Evolutionary conservation across 768 basidiomycete species (phyloP).

Genomic region (Chalciporus pseudorubinellus): DNA sequence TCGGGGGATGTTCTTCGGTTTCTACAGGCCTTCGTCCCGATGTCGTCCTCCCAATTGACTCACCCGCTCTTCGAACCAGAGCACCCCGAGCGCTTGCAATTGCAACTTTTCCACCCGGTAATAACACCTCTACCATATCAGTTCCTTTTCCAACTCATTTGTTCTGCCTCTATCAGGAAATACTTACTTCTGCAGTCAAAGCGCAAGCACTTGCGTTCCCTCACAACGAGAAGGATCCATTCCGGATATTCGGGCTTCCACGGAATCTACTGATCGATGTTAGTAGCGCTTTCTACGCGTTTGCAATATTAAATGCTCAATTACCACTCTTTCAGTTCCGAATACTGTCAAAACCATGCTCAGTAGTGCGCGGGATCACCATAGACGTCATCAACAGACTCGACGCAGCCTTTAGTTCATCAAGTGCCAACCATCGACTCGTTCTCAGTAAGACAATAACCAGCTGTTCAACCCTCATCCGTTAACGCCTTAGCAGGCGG

Average conservation of each 20-base stretch:
- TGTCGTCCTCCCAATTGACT: conserved; percentile 38
- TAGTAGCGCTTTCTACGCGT: conserved; percentile 16
- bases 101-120: conserved; percentile 46
- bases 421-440: conserved; percentile 53
- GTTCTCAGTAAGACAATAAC: conserved; percentile 57
- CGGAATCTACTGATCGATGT: conserved; percentile 72
- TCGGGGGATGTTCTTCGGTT: not conserved
- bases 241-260: conserved; percentile 71
- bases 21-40: conserved; percentile 42
- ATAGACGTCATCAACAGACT: conserved; percentile 52
- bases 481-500: conserved; percentile 51
- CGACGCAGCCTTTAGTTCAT: conserved; percentile 44
- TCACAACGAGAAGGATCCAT: conserved; percentile 44
- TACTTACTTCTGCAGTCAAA: conserved; percentile 31
- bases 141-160: not conserved
- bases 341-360: conserved; percentile 66
- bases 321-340: conserved; percentile 48
- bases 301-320: not conserved
- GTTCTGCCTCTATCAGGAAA: conserved; percentile 28
- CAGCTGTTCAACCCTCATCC: not conserved
- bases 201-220: conserved; percentile 48
- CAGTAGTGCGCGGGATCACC: conserved; percentile 70
- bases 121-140: conserved; percentile 9
- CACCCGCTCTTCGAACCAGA: conserved; percentile 43
- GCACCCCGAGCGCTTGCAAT: conserved; percentile 31